Base-by-base conservation (phyloP, 1,139 yeast genomes). In the Cylindricascospora bacillispora region DNA sequence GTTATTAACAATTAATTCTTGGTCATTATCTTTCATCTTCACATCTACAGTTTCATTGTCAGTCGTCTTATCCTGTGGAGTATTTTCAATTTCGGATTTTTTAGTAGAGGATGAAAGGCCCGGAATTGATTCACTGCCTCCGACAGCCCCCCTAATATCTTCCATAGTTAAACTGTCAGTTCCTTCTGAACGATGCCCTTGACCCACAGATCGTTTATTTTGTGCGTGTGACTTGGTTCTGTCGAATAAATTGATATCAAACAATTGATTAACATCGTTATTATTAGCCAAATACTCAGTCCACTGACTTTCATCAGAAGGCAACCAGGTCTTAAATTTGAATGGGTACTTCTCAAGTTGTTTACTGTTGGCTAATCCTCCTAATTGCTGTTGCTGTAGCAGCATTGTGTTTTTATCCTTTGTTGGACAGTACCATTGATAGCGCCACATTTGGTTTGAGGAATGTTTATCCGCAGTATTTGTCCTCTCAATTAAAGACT, bases 141-240 rank as follows among this genome's bases (percentile, higher is more conserved):
- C 77, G 6, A 72, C 78, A 7, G 80, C 80, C 15, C 77, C 77
- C 45, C 77, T 63, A 26, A 73, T 72, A 42, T 71, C 79, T 7
- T 67, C 73, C 30, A 64, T 71, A 3, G 70, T 59, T 30, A 71
- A 50, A 1, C 66, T 68, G 15, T 54, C 43, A 6, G 35, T 26
- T 29, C n/a, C n/a, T n/a, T n/a, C n/a, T n/a, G n/a, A n/a, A n/a
- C n/a, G n/a, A n/a, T 34, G n/a, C 27, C 30, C 2, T 31, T 30
- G 6, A 30, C 31, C n/a, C 24, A 34, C 12, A 25, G 13, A 15
- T 30, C 27, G 15, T 28, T 25, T 6, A 29, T 27, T 13, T 26
- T 28, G 27, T 23, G 34, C 2, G 24, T 24, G 24, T 33, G 29
- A 4, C 16, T 25, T 25, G 18, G 37, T 39, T 27, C 44, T 35